Conservation (phyloP, 371 early-diverging fungal genomes). For the Mucor piriformis region DNA sequence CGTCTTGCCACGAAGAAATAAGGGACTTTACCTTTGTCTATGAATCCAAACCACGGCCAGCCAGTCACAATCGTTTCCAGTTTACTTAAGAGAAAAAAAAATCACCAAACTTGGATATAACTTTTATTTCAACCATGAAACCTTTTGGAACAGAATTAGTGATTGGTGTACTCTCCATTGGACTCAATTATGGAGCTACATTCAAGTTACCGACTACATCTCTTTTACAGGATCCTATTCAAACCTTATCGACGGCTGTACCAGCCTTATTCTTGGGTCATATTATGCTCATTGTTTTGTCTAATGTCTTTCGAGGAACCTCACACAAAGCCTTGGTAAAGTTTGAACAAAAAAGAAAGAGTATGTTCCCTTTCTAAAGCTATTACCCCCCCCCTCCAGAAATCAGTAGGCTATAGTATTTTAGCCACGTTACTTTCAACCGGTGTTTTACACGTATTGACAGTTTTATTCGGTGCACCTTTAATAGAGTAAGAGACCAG, state of each 20-base stretch:
- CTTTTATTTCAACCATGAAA: slow-evolving; percentile 11
- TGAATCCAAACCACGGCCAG: no score
- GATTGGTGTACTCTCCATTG: slow-evolving; percentile 22
- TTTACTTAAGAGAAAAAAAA: no score
- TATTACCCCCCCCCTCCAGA: slow-evolving; percentile 8
- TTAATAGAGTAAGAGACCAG: slow-evolving; percentile 33
- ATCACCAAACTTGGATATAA: no score
- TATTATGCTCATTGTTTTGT: slow-evolving; percentile 22
- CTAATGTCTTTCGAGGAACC: slow-evolving; percentile 22
- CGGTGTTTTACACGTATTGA: slow-evolving; percentile 33
- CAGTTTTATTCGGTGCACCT: slow-evolving; percentile 49
- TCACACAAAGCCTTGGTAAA: slow-evolving; percentile 12
- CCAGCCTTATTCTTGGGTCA: slow-evolving; percentile 42
- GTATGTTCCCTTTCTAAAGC: no score
- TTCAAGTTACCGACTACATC: slow-evolving; percentile 40
- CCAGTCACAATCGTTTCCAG: no score
- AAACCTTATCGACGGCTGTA: slow-evolving; percentile 37
- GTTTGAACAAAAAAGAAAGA: no score
- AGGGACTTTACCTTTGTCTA: no score
- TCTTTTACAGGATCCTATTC: slow-evolving; percentile 44
- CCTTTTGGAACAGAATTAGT: slow-evolving; percentile 19
- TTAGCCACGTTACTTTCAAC: slow-evolving; percentile 23
- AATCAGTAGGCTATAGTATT: slow-evolving; percentile 31
- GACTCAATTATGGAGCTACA: slow-evolving; percentile 38
- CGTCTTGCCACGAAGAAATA: no score